Evolutionary conservation across 2,329 filamentous ascomycete species (phyloP), one percentile per base, ranked within the genome.

Genomic region (Aspergillus floridensis): DNA sequence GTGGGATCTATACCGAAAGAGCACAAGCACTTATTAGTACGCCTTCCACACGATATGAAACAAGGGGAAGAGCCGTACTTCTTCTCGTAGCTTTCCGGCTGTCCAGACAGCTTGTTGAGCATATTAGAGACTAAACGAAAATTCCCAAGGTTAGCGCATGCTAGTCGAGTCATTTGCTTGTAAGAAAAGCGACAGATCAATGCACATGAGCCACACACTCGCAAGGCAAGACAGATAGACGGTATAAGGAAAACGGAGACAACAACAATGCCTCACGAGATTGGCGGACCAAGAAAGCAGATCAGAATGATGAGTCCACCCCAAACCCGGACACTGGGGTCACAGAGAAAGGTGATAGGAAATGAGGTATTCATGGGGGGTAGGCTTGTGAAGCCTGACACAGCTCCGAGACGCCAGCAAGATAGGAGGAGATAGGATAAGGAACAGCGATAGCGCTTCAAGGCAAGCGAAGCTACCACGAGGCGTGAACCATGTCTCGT

Each of bases 41-140:
- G 51, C 62, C 29, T 56, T 14, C 24, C 26, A 57, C 24, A 12
- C 12, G 26, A 49, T 19, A 44, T n/a, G 57, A 55, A 49, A 38
- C 44, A 21, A 24, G 54, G 49, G 31, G 38, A 16, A 16, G 48
- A 41, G 47, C 72, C 81, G 72, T 81, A 96, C 91, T 99, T 99
- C 81, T 96, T 96, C 76, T 98, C 95, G 82, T 99, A 99, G 81
- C 92, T 97, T 69, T 96, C 92, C 68, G 93, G 93, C 81, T 98
- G 93, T 77, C 93, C 92, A 72, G 96, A 91, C 72, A 97, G 89
- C 85, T 93, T 92, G 81, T 93, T 96, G 71, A 97, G 84, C 91
- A 97, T 96, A 74, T 85, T 89, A 68, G 89, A 82, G 80, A 96
- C 92, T 96, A 50, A 47, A 44, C 53, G 31, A 46, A 24, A 8